These are phyloP conservation scores for Zygosaccharomyces pseudobailii DNA, from an alignment of 1,139 yeast genomes.

Conservation along the genomic window DNA sequence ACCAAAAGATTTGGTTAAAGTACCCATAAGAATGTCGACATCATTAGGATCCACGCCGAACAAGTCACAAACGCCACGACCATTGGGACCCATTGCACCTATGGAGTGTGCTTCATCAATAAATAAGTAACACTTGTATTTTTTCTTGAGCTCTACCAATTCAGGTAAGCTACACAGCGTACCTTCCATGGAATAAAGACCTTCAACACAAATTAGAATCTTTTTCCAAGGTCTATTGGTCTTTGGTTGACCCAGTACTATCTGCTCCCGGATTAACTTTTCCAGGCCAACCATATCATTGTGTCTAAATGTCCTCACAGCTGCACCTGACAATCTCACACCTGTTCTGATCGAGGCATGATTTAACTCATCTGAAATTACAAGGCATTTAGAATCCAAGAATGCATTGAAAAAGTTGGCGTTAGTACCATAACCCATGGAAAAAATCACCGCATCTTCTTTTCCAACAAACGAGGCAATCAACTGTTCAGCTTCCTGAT, in stretches of 20 bases:
- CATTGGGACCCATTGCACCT: constrained; percentile 93
- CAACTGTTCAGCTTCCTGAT: constrained; percentile 64
- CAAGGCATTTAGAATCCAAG: constrained; percentile 81
- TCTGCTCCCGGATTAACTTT: constrained; percentile 73
- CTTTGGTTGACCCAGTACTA: constrained; percentile 94
- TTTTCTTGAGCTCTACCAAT: constrained; percentile 67
- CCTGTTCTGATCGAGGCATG: constrained; percentile 97
- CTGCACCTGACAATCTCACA: constrained; percentile 86
- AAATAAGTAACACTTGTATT: constrained; percentile 83
- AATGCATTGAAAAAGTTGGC: constrained; percentile 84
- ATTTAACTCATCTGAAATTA: constrained; percentile 89
- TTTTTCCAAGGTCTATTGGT: constrained; percentile 97
- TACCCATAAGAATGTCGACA: constrained; percentile 92
- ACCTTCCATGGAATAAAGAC: constrained; percentile 97
- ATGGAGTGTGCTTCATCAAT: constrained; percentile 98
- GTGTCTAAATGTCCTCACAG: constrained; percentile 88
- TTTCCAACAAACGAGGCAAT: constrained; percentile 87
- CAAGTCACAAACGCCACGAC: constrained; percentile 93
- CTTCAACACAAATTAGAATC: constrained; percentile 90
- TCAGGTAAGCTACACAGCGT: constrained; percentile 83
- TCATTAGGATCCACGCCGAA: constrained; percentile 71
- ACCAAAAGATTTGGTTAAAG: constrained; percentile 95
- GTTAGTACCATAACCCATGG: constrained; percentile 96
- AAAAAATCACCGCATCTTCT: constrained; percentile 78
- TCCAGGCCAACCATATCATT: constrained; percentile 85